Evolutionary conservation across 2,329 filamentous ascomycete genomes (phyloP), one percentile per base, ranked within the genome.

Genomic region (Malbranchea zuffiana): DNA sequence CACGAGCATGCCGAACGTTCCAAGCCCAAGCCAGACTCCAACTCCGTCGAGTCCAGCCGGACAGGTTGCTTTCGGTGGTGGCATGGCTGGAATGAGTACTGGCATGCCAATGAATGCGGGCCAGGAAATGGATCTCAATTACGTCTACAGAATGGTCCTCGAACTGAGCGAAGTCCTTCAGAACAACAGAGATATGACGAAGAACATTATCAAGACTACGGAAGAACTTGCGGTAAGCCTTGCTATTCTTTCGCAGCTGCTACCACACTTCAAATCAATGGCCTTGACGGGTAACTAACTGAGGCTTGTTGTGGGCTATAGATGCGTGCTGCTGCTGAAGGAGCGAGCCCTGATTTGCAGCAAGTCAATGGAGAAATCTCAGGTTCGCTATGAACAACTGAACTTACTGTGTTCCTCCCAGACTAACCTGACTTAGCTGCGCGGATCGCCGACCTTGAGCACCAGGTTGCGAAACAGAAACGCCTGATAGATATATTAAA

Each of bases 71-170:
- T 7, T 23, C 5, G 24, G 32, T 21, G 42, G 32, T 3, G 36
- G 17, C 15, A 40, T 45, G 29, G 30, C 37, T 11, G 59, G 53
- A 6, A 58, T 62, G 51, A 57, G 54, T 36, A 49, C 50, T 4
- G 51, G 48, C 20, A 52, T 65, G 41, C 57, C 63, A 1, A 60
- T 64, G 55, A 65, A 63, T 42, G 66, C 66, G 6, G 66, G 66
- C 7, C 66, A 69, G 37, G 63, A 68, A 50, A 67, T 68, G 62
- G 66, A 69, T 44, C 53, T 69, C 32, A 65, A 68, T 43, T 62
- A 67, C 37, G 54, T 69, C 2, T 69, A 65, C 40, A 61, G 66
- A 23, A 67, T 67, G 57, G 62, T 69, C 18, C 48, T 66, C 36
- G 66, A 69, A 41, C 48, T 69, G 43, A 67, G 66, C 32, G 61